A percentile compares a stretch with the other conserved stretches of the same genome.
phyloP scores from a whole-genome alignment of 2,329 filamentous ascomycete genomes.

The Alternaria hordeiaustralica region DNA sequence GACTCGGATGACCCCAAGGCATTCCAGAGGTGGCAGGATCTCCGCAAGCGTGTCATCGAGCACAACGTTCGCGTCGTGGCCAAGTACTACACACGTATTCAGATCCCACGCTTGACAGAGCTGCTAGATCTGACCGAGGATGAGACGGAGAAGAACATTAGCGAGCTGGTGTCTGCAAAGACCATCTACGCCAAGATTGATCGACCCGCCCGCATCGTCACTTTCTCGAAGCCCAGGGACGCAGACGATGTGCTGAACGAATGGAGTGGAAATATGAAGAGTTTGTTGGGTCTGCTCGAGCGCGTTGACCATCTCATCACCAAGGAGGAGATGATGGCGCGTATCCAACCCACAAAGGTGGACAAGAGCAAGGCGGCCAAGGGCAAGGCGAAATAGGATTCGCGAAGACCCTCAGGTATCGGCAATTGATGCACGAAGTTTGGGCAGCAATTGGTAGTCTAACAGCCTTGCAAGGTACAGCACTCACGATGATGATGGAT shows the following conservation, averaged over 20 bases:
- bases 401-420: background rate
- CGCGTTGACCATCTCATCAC: constrained; percentile 97
- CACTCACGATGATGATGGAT: constrained; percentile 6
- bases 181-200: constrained; percentile 99
- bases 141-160: constrained; percentile 99
- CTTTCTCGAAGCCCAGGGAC: constrained; percentile 91
- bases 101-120: constrained; percentile 87
- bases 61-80: constrained; percentile 98
- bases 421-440: constrained; percentile 23
- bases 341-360: constrained; percentile 75
- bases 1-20: constrained; percentile 79
- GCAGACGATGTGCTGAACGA: constrained; percentile 97
- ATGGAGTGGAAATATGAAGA: constrained; percentile 99
- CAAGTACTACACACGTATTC: constrained; percentile 98
- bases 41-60: constrained; percentile 98
- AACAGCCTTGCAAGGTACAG: background rate
- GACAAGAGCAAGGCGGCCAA: constrained; percentile 50
- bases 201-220: constrained; percentile 87
- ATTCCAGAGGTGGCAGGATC: constrained; percentile 85
- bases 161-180: constrained; percentile 94
- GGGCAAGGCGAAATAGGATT: constrained; percentile 41
- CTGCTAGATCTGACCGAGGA: constrained; percentile 91
- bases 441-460: background rate
- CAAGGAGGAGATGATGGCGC: constrained; percentile 99
- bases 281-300: constrained; percentile 81